Evolutionary conservation across 2,329 filamentous ascomycete genomes (phyloP), one percentile per base, ranked within the genome.

Genomic region (Sporothrix schenckii): DNA sequence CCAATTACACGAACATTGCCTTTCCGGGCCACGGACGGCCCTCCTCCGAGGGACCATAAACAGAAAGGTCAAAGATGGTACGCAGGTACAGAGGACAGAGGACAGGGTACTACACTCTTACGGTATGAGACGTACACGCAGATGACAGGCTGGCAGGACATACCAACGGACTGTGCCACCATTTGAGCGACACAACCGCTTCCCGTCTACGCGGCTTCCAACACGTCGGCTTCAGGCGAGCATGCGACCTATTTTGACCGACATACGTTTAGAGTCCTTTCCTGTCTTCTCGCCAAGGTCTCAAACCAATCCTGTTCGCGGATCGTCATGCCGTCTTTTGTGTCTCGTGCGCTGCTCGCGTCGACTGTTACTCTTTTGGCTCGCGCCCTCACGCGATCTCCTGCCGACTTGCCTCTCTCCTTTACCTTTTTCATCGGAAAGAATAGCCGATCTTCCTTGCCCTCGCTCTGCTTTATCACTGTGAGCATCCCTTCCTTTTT

Each of bases 171-270:
- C 9, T 34, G 34, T 34, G 34, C 16, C 41, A 44, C 41, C 11
- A 44, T 16, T 13, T 16, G 41, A 44, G 2, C 11, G 41, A 44
- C 41, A 16, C 41, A 16, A 44, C 11, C 9, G 11, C 10, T 16
- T 44, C 11, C 41, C 41, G 41, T 16, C 41, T 3, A 16, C 11
- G 1, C 58, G 39, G 39, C 56, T 61, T 14, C 56, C 41, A 41
- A 34, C 56, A 60, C 34, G 34, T 61, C 56, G 34, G n/a, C 39
- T 63, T 9, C 58, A 63, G 49, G 58, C 58, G n/a, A 63, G 58
- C 58, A 27, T 4, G 27, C 14, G 11, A 13, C 21, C 39, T 47
- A 27, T 47, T 7, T 44, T 21, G n/a, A 27, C 58, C 11, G 56
- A 19, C 56, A 60, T 24, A 24, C 13, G 53, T 30, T 6, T 13